Conservation (phyloP, 2,329 filamentous ascomycete species). For the Colletotrichum cordylinicola region DNA sequence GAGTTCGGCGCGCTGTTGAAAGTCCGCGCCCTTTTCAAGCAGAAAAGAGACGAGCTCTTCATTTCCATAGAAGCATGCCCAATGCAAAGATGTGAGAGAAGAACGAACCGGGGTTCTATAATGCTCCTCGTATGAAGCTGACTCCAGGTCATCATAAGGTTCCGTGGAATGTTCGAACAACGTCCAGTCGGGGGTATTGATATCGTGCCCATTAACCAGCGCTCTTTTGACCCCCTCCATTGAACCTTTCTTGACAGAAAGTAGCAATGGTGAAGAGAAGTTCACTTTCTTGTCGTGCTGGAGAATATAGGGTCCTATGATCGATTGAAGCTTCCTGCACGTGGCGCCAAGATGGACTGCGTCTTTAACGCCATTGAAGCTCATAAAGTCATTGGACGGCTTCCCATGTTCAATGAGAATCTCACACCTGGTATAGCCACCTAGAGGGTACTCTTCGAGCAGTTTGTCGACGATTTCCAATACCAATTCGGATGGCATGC, state of each 20-base stretch:
- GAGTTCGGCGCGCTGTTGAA: background rate
- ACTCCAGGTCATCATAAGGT: no score
- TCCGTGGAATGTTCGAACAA: background rate
- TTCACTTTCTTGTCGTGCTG: background rate
- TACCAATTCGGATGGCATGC: background rate
- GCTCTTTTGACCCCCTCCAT: background rate
- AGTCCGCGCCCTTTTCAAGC: background rate
- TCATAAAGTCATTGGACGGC: background rate
- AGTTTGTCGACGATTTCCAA: background rate
- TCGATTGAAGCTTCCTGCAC: background rate
- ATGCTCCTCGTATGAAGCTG: background rate
- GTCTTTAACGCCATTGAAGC: background rate
- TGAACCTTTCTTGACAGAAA: background rate
- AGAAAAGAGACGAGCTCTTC: background rate
- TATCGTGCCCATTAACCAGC: background rate
- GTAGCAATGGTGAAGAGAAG: background rate
- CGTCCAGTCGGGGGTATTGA: background rate
- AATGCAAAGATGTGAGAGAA: background rate
- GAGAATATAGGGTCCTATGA: background rate
- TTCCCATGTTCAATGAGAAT: background rate
- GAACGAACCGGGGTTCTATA: background rate
- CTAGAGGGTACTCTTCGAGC: background rate
- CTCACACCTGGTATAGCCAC: background rate
- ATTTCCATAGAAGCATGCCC: background rate
- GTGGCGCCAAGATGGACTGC: background rate